Base-by-base conservation (phyloP, 225 moss, liverwort and hornwort species). In the Bryoerythrophyllum caledonicum region DNA sequence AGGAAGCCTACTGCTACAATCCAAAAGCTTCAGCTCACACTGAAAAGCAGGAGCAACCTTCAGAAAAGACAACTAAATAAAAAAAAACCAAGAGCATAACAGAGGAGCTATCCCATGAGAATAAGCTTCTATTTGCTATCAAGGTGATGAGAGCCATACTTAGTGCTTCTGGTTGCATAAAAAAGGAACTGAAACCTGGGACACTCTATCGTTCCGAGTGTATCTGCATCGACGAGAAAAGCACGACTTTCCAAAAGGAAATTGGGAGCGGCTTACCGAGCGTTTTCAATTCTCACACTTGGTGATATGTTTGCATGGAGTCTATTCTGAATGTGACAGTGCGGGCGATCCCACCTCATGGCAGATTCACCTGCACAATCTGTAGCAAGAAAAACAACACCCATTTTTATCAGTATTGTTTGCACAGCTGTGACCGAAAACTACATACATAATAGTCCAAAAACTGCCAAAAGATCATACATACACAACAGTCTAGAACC, bases 221-320 rank as follows among this genome's bases (percentile, higher is more conserved):
- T 61, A 43, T 59, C 58, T 43, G 66, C 60, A 62, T 26, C 21
- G 60, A 63, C n/a, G 59, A 76, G 69, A 44, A 68, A 62, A 62
- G 44, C 54, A 44, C 19, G 10, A 6, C 30, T 77, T 65, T 65
- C 58, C 60, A 60, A 71, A 58, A 51, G 61, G 68, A 17, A 10
- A 61, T 14, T 63, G 40, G 58, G 62, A 77, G 20, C 41, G 76
- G 72, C 72, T 35, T 75, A 60, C 54, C 82, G 28, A 73, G 72
- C 41, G 44, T 24, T 74, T 62, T 65, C 79, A 82, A 78, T 77
- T 82, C 82, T 85, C 88, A 85, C 88, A 85, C 78, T 80, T 53
- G 85, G 82, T 82, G 80, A 85, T 70, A 78, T 82, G 82, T 78
- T 85, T 88, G 88, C 88, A 88, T 88, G 88, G 85, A 88, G 82